Evolutionary conservation across 2,329 filamentous ascomycete species (phyloP).

Genomic region (Bimuria novae-zelandiae): DNA sequence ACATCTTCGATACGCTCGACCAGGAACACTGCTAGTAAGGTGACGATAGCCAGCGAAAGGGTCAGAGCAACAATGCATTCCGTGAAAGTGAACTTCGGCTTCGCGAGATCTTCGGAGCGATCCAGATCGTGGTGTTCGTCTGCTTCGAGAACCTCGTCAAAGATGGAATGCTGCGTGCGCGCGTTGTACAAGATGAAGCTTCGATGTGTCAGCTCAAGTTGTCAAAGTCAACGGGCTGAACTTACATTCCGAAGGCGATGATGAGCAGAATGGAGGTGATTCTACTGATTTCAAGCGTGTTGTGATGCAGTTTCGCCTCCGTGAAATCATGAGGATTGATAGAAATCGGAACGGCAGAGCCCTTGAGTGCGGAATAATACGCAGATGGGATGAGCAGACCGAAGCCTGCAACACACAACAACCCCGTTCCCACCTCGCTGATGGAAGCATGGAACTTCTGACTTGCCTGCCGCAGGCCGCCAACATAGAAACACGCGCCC

Average conservation of each 20-base stretch:
- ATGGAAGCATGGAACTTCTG: slow-evolving; percentile 76
- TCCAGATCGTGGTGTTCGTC: slow-evolving; percentile 73
- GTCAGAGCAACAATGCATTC: slow-evolving; percentile 71
- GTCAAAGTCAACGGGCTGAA: slow-evolving; percentile 59
- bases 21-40: slow-evolving; percentile 72
- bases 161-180: slow-evolving; percentile 75
- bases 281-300: slow-evolving; percentile 42
- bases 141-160: slow-evolving; percentile 72
- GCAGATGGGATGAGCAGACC: slow-evolving; percentile 41
- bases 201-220: slow-evolving; percentile 61
- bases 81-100: slow-evolving; percentile 73
- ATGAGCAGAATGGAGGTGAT: slow-evolving; percentile 44
- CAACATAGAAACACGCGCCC: slow-evolving; percentile 79
- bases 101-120: slow-evolving; percentile 61
- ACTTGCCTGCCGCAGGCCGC: slow-evolving; percentile 70
- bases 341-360: slow-evolving; percentile 29
- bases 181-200: slow-evolving; percentile 72
- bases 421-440: slow-evolving; percentile 76
- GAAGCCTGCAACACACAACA: slow-evolving; percentile 77
- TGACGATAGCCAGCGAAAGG: slow-evolving; percentile 69
- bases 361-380: slow-evolving; percentile 52
- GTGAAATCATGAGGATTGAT: slow-evolving; percentile 39
- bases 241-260: slow-evolving; percentile 46
- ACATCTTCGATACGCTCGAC: slow-evolving; percentile 73
- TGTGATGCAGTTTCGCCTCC: slow-evolving; percentile 38